Base-by-base conservation (phyloP, 371 early-diverging fungal species). In the Parasitella parasitica region DNA sequence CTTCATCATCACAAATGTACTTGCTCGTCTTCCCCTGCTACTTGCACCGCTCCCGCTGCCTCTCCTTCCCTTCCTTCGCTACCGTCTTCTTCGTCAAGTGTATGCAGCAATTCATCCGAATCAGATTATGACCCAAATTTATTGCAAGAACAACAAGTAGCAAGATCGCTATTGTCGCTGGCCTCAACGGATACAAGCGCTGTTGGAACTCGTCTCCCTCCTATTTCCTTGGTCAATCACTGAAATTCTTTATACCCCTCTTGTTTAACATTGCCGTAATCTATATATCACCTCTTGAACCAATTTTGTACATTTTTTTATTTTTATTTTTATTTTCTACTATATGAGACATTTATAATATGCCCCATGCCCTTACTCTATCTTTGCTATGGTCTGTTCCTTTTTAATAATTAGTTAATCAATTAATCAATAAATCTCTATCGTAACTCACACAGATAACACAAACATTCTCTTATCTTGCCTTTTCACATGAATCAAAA, bases 81-180 rank as follows among this genome's bases (percentile, higher is more conserved):
- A 3, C 46, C 46, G 24, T 46, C 46, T 8, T 46, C 46, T 8
- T 46, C 46, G 2, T 46, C 46, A 22, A 46, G 46, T 12, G 13
- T 46, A 12, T 28, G 50, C 18, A 50, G 50, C 4, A 50, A 50
- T 16, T 28, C 28, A 26, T 28, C 28, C 2, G 50, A 26, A n/a
- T 50, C 50, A 28, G 50, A 50, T 28, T 50, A 30, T 28, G 27
- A 26, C 16, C 8, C 30, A 16, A 30, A n/a, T 22, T 28, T 28
- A 24, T 18, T 49, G 24, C 60, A 60, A 36, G 55, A 62, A 24
- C 49, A 63, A 16, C 38, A 57, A 6, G 54, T 65, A 2, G 65
- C 65, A 26, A 54, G 56, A 48, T 66, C 66, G 7, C 39, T 66
- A 8, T 49, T 65, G 49, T 59, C 59, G n/a, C 24, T 65, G 34